phyloP scores from a whole-genome alignment of 23 red algal genomes.

The Rhodosorus marinus region DNA sequence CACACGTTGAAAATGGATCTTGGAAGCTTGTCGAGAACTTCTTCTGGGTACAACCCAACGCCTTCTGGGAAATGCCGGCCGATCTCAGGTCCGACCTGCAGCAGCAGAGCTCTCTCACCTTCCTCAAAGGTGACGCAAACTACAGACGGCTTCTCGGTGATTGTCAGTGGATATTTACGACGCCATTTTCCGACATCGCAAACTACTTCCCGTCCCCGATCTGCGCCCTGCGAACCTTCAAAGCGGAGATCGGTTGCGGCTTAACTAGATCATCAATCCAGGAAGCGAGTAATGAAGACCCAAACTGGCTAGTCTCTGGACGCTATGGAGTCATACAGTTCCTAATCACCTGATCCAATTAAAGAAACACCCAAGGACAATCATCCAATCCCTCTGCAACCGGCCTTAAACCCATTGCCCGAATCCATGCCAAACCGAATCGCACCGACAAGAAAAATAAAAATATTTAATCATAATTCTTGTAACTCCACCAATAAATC shows the following conservation, averaged over 20 bases:
- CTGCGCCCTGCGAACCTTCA: slow-evolving; percentile 74
- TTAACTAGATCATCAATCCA: slow-evolving; percentile 5
- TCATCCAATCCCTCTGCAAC: too few relatives aligned
- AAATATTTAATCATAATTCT: too few relatives aligned
- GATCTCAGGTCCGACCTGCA: slow-evolving; percentile 3
- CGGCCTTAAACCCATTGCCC: too few relatives aligned
- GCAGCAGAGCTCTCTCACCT: slow-evolving; percentile 10
- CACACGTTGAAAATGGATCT: slow-evolving; percentile 12
- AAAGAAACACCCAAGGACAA: too few relatives aligned
- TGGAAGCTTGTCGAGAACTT: slow-evolving; percentile 52
- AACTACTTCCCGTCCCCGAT: slow-evolving; percentile 65
- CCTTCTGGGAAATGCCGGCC: slow-evolving; percentile 89
- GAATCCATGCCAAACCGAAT: too few relatives aligned
- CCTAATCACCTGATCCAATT: too few relatives aligned
- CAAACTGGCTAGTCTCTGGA: slow-evolving; percentile 77
- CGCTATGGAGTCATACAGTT: slow-evolving; percentile 79
- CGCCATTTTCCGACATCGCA: slow-evolving; percentile 44
- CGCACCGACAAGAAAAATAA: too few relatives aligned
- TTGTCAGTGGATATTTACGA: slow-evolving; percentile 35
- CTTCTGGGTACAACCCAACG: slow-evolving; percentile 83
- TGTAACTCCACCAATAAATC: too few relatives aligned
- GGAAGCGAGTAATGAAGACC: slow-evolving; percentile 13
- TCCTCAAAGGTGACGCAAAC: slow-evolving; percentile 98
- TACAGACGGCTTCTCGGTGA: slow-evolving; percentile 90
- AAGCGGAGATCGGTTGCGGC: slow-evolving; percentile 81